phyloP scores from a whole-genome alignment of 495 filamentous ascomycete species.

The Ramalina peruviana region DNA sequence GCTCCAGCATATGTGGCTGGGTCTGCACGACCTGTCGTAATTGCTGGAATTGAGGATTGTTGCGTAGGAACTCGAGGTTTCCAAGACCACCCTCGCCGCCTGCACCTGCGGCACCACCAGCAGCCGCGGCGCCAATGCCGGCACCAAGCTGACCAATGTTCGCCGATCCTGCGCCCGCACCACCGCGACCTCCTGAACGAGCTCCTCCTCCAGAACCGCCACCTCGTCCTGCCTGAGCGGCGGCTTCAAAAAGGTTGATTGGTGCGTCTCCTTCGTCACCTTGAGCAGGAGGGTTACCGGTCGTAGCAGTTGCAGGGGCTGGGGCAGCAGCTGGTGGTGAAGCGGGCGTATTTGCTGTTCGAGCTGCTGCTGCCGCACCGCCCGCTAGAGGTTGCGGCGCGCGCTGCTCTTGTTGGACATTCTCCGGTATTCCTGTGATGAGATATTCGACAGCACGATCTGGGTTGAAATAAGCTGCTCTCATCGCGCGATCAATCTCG shows the following conservation, averaged over 20 bases:
- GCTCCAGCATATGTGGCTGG: constrained; percentile 94
- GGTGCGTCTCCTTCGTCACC: constrained; percentile 49
- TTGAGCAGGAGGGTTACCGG: constrained; percentile 22
- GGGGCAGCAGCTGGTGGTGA: constrained; percentile 12
- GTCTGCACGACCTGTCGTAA: constrained; percentile 93
- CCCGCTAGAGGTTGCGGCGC: constrained; percentile 18
- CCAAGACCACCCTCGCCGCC: constrained; percentile 46
- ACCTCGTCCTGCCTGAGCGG: constrained; percentile 50
- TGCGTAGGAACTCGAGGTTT: constrained; percentile 88
- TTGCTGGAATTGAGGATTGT: constrained; percentile 95
- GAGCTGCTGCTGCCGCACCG: constrained; percentile 13
- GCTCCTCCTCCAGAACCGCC: constrained; percentile 33
- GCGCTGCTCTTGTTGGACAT: constrained; percentile 55
- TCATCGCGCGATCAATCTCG: constrained; percentile 85
- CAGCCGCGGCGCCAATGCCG: constrained; percentile 17
- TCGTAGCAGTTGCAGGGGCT: constrained; percentile 21
- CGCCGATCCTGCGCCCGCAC: constrained; percentile 29
- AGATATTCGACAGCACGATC: constrained; percentile 96
- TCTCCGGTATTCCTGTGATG: constrained; percentile 79
- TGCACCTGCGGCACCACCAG: constrained; percentile 31
- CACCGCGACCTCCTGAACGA: constrained; percentile 16
- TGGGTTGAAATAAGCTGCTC: constrained; percentile 90
- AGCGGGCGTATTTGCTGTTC: background rate
- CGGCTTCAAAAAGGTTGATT: constrained; percentile 90
- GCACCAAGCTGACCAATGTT: constrained; percentile 24